phyloP scores from a whole-genome alignment of 2,329 filamentous ascomycete genomes.

The Trichoderma sp. region DNA sequence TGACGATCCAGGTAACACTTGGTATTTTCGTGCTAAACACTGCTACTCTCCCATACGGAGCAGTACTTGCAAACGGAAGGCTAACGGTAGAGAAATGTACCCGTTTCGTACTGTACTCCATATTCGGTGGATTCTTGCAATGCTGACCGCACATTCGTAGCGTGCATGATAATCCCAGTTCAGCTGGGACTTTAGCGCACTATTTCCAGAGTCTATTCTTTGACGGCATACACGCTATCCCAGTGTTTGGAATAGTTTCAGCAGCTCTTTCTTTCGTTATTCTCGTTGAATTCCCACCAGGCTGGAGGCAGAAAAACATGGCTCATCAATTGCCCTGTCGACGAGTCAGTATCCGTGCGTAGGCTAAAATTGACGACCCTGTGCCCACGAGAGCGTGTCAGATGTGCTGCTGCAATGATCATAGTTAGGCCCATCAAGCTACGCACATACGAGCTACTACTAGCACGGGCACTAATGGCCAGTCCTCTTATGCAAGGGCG shows the following conservation, averaged over 20 bases:
- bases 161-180: constrained; percentile 15
- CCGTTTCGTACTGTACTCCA: constrained; percentile 1
- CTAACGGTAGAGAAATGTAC: constrained; percentile 3
- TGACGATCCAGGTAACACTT: not conserved
- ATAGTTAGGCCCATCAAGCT: not conserved
- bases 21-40: not conserved
- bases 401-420: not conserved
- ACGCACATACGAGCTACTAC: constrained; percentile 1
- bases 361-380: not conserved
- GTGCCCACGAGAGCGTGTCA: not conserved
- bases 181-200: constrained; percentile 18
- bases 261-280: not conserved
- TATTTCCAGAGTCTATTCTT: constrained; percentile 8
- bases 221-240: constrained; percentile 1
- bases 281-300: not conserved
- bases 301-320: not conserved
- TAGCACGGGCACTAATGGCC: constrained; percentile 1
- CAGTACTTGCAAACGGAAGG: not conserved
- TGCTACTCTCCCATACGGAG: not conserved
- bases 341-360: not conserved
- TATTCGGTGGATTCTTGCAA: not conserved
- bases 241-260: not conserved
- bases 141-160: constrained; percentile 21
- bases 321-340: not conserved
- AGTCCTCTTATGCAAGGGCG: not conserved